phyloP scores from a whole-genome alignment of 1,284 basidiomycete species.

The Microbotryomycetes sp. region DNA sequence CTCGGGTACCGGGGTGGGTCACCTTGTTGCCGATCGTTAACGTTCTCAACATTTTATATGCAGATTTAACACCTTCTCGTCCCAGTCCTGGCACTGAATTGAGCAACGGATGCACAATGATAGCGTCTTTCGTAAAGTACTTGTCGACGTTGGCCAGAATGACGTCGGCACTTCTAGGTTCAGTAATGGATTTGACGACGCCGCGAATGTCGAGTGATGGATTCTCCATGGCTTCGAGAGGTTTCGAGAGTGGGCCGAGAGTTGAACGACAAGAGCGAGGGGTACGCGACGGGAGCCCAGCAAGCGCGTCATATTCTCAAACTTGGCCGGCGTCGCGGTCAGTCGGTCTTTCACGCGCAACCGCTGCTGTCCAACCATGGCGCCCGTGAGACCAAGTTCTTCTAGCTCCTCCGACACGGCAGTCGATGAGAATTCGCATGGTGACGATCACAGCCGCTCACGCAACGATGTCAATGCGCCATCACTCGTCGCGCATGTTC shows the following conservation, averaged over 20 bases:
- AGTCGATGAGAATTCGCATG: background rate
- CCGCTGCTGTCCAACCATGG: too few species aligned
- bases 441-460: background rate
- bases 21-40: background rate
- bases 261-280: too few species aligned
- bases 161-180: background rate
- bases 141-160: conserved; percentile 20
- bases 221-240: conserved; percentile 9
- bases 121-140: conserved; percentile 24
- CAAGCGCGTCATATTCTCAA: too few species aligned
- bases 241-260: background rate
- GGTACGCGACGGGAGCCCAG: too few species aligned
- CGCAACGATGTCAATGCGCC: background rate
- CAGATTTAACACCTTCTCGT: conserved; percentile 23
- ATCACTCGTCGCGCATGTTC: background rate
- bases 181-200: conserved; percentile 18
- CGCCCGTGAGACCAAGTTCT: background rate
- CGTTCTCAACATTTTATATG: conserved; percentile 25
- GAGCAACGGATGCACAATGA: conserved; percentile 26
- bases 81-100: conserved; percentile 13
- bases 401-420: background rate
- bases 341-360: too few species aligned
- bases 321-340: too few species aligned
- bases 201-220: conserved; percentile 18
- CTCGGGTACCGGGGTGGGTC: too few species aligned